Evolutionary conservation across 164 flowering plant genomes (phyloP).

Genomic region (Berberis vulgaris): DNA sequence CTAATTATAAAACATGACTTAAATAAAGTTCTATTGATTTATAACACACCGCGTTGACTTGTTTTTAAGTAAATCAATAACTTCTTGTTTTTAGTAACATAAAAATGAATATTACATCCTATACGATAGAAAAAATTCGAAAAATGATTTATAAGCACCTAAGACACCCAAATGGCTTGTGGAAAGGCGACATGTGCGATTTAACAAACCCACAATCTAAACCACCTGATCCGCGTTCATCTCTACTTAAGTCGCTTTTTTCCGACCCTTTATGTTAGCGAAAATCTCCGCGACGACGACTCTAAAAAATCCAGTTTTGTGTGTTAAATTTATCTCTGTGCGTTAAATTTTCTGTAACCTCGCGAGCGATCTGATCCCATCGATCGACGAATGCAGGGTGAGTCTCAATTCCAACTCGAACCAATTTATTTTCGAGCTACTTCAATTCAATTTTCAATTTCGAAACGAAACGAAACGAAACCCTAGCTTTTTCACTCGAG

Average conservation of each 20-base stretch:
- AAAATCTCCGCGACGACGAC: slow-evolving; percentile 11
- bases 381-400: slow-evolving; percentile 15
- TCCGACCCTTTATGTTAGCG: slow-evolving; percentile 7
- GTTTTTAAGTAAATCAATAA: no score
- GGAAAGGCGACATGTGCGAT: no score
- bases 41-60: no score
- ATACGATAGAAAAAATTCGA: no score
- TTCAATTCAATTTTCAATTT: background rate
- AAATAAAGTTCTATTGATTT: no score
- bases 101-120: no score
- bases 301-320: background rate
- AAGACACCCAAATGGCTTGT: no score
- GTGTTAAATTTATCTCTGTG: background rate
- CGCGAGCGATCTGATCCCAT: slow-evolving; percentile 6
- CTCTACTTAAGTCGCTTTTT: background rate
- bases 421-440: background rate
- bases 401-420: background rate
- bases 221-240: background rate
- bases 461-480: slow-evolving; percentile 8
- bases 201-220: no score
- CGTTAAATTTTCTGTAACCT: no score
- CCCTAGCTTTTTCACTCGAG: slow-evolving; percentile 10
- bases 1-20: no score
- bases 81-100: no score
- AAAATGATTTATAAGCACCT: no score